Evolutionary conservation across 768 basidiomycete genomes (phyloP), one percentile per base, ranked within the genome.

Genomic region (Fomitopsis pulvina): DNA sequence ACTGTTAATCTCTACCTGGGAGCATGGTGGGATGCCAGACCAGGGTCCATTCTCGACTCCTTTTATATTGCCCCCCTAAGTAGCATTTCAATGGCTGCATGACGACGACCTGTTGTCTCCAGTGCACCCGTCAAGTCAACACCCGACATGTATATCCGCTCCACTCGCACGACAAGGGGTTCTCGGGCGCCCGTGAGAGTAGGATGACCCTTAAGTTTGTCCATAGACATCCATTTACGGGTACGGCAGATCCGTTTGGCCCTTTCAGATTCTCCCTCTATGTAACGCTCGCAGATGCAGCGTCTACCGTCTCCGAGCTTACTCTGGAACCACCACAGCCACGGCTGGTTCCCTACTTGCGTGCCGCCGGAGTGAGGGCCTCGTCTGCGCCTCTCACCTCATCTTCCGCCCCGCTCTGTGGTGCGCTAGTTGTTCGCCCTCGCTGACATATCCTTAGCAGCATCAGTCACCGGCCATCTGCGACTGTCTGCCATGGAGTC

Each of bases 161-260:
- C 34, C 5, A 16, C 34, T 37, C 34, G 34, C 34, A 37, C 34
- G 34, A 4, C 6, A 4, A 37, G 14, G 7, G 34, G n/a, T 6
- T 37, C 34, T 18, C 34, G n/a, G 20, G 45, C 45, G 30, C 45
- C 28, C 45, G 45, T 46, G 45, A 34, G 45, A 46, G 45, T 20
- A 37, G 20, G 45, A 46, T 46, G 32, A 34, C 45, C 10, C n/a
- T 44, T 4, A 44, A 18, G 25, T 27, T 44, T 8, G 43, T 22
- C 45, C 45, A 3, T 18, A 12, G 14, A 37, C 18, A 12, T 37
- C 43, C 32, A 9, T 46, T 32, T 32, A 12, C 37, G 32, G 45
- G 5, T n/a, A 41, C 49, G 49, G 49, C 24, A 50, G 49, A 50
- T 50, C 42, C 26, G 41, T 50, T 50, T 32, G 27, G 49, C 49